Evolutionary conservation across 768 basidiomycete species (phyloP), one percentile per base, ranked within the genome.

Genomic region (Tubosaeta sp.): DNA sequence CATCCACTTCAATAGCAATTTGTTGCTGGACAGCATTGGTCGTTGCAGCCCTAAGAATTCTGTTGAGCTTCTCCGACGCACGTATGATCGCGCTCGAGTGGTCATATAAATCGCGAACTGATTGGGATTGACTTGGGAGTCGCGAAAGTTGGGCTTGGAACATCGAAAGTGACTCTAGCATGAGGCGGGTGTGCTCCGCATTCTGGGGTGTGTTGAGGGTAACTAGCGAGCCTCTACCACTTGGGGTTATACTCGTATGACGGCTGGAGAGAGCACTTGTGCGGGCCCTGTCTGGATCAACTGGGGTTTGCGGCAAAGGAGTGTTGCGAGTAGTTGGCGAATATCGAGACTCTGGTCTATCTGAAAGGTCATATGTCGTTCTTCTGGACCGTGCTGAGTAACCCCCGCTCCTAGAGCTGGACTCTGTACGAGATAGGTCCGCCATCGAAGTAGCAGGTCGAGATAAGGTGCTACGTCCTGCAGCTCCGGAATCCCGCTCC

Each of bases 1-100:
- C 79, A 10, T 78, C 79, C 2, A 91, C 82, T 63, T 92, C 90
- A 0, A 84, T 80, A 34, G 86, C 80, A 43, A 93, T 84, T 67
- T 90, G 86, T 48, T 79, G 76, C 55, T 89, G 86, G 45, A 90
- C 65, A 1, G 90, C 84, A 36, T 74, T 69, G 49, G 74, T 70
- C 13, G 81, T 83, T 3, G 78, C 81, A 1, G 67, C 61, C 41
- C 82, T 73, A 58, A 91, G 65, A 56, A 86, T 70, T 46, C 59
- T 75, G 58, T 88, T 87, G 48, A 93, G 69, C 54, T 77, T 75
- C 53, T 87, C 84, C n/a, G 87, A 79, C 27, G 81, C 74, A 44
- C 76, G 73, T 12, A 86, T 85, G 27, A 90, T 75, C 14, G 72
- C 73, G 60, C 83, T 79, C 2, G 90, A 86, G 44, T 73, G 78